These are phyloP conservation scores for Lactifluus subvellereus DNA, from an alignment of 768 basidiomycete species.

Conservation along the genomic window DNA sequence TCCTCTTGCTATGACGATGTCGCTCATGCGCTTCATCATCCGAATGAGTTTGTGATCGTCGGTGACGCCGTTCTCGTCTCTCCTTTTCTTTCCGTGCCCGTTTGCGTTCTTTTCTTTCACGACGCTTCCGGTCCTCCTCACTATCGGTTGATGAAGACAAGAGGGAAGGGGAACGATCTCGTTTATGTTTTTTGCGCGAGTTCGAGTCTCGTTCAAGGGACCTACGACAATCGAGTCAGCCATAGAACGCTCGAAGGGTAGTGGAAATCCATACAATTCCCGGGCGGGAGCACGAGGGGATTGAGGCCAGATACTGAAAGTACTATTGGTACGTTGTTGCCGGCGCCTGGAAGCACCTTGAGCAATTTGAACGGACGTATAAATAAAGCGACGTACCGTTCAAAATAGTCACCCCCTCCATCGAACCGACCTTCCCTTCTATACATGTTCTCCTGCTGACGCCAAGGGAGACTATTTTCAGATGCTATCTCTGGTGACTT, in stretches of 20 bases:
- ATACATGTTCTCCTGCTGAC: conserved; percentile 48
- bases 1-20: conserved; percentile 27
- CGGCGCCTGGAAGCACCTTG: conserved; percentile 50
- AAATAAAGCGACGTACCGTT: conserved; percentile 46
- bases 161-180: conserved; percentile 41
- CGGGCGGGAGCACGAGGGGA: conserved; percentile 69
- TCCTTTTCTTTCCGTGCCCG: conserved; percentile 45
- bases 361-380: conserved; percentile 3
- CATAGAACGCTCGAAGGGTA: background rate
- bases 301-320: conserved; percentile 69
- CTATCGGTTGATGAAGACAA: conserved; percentile 36
- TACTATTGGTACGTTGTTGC: conserved; percentile 52
- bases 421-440: conserved; percentile 31
- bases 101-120: conserved; percentile 57
- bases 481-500: conserved; percentile 19
- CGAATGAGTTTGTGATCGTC: conserved; percentile 17
- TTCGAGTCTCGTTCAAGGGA: conserved; percentile 49
- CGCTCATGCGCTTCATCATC: conserved; percentile 30
- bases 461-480: conserved; percentile 39
- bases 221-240: conserved; percentile 32
- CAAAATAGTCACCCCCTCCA: conserved; percentile 54
- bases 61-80: conserved; percentile 36
- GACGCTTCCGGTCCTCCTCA: conserved; percentile 56
- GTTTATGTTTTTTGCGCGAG: conserved; percentile 50
- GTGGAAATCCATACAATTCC: conserved; percentile 40